Evolutionary conservation across 2,329 filamentous ascomycete species (phyloP).

Genomic region (Hortaea sp.): DNA sequence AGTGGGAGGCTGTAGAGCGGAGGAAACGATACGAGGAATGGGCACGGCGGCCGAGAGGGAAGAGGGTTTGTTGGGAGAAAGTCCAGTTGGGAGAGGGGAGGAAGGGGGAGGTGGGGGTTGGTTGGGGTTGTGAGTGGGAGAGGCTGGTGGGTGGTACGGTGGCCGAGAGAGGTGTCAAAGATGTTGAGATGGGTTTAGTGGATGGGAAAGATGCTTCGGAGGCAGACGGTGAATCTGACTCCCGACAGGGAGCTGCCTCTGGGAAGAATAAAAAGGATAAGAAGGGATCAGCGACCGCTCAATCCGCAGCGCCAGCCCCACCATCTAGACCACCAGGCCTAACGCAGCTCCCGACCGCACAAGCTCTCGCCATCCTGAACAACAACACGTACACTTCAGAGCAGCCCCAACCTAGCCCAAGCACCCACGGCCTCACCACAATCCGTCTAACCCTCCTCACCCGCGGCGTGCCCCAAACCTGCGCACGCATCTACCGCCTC

Average conservation of each 20-base stretch:
- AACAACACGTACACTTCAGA: conserved; percentile 12
- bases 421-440: conserved; percentile 41
- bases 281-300: no score
- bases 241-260: no score
- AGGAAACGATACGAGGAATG: conserved; percentile 52
- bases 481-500: conserved; percentile 78
- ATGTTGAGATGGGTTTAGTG: neutral
- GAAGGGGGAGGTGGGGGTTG: conserved; percentile 73
- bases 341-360: conserved; percentile 3
- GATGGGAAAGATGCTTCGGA: neutral
- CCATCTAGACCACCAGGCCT: neutral
- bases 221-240: no score
- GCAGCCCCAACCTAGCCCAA: conserved; percentile 1
- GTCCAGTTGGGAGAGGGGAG: conserved; percentile 63
- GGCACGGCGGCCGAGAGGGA: conserved; percentile 71
- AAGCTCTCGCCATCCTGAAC: conserved; percentile 13
- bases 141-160: conserved; percentile 32
- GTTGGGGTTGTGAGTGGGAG: conserved; percentile 79
- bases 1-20: conserved; percentile 62
- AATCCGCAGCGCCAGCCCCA: no score
- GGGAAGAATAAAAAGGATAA: no score
- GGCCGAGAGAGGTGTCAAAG: neutral
- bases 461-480: conserved; percentile 59
- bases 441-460: conserved; percentile 57
- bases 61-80: conserved; percentile 63